phyloP scores from a whole-genome alignment of 2,329 filamentous ascomycete species.

The Arthrobotrys musiformis region DNA sequence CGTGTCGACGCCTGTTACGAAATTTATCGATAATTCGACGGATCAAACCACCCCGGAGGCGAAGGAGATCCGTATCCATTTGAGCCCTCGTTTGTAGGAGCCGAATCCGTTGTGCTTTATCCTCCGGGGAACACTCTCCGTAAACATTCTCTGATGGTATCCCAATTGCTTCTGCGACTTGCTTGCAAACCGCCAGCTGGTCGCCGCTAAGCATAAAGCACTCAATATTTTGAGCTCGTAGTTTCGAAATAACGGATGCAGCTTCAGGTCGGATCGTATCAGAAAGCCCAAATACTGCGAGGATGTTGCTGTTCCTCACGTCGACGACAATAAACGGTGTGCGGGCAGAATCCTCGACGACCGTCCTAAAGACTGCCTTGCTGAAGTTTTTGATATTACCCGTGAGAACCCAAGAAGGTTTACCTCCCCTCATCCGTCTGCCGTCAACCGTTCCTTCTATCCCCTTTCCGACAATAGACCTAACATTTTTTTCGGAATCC shows the following conservation, averaged over 20 bases:
- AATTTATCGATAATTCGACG: slow-evolving; percentile 36
- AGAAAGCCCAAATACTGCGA: slow-evolving; percentile 67
- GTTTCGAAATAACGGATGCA: slow-evolving; percentile 63
- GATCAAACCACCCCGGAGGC: slow-evolving; percentile 6
- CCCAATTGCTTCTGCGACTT: slow-evolving; percentile 64
- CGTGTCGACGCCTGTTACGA: slow-evolving; percentile 61
- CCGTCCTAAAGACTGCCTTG: slow-evolving; percentile 58
- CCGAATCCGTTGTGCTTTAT: slow-evolving; percentile 63
- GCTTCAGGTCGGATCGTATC: slow-evolving; percentile 66
- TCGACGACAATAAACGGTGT: slow-evolving; percentile 51
- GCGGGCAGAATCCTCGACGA: slow-evolving; percentile 17
- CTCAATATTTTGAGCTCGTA: slow-evolving; percentile 66
- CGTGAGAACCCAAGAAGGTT: slow-evolving; percentile 64
- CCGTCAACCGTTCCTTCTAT: slow-evolving; percentile 63
- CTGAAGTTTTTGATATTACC: slow-evolving; percentile 50
- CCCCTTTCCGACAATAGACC: slow-evolving; percentile 60
- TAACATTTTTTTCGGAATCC: slow-evolving; percentile 27
- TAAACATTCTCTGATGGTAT: slow-evolving; percentile 64
- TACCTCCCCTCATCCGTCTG: slow-evolving; percentile 64
- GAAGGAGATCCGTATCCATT: slow-evolving; percentile 13
- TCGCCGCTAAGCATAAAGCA: slow-evolving; percentile 71
- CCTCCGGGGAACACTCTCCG: slow-evolving; percentile 66
- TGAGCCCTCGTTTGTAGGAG: slow-evolving; percentile 7
- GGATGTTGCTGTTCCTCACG: slow-evolving; percentile 1
- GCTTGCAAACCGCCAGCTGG: slow-evolving; percentile 65